phyloP scores from a whole-genome alignment of 73 alveolate genomes.

The Breviolum minutum region DNA sequence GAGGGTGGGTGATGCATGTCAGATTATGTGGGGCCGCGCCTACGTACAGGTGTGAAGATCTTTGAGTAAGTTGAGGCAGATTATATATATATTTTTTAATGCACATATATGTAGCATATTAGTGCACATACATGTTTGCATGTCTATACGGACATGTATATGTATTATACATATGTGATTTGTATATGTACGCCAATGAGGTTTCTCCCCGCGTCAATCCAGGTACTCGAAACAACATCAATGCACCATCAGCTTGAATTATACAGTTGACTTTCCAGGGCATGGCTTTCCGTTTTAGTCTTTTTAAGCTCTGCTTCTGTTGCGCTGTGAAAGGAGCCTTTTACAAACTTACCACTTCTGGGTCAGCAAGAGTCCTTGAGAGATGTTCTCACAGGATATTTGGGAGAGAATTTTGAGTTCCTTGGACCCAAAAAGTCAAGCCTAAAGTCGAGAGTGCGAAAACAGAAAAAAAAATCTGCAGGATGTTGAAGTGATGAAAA shows the following conservation, averaged over 20 bases:
- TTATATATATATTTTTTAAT: no score
- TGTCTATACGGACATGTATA: no score
- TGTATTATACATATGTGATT: neutral
- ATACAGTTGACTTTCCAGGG: no score
- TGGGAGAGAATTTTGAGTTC: conserved; percentile 48
- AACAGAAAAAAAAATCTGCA: no score
- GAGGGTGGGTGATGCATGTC: neutral
- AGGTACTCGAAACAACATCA: neutral
- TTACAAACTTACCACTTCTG: conserved; percentile 17
- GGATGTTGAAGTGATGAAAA: no score
- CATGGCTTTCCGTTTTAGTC: no score
- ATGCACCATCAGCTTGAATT: neutral
- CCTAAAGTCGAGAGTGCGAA: no score
- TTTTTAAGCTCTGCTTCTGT: neutral
- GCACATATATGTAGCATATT: no score
- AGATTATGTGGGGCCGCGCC: neutral
- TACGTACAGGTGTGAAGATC: no score
- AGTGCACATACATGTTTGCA: no score
- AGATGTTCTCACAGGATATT: conserved; percentile 40
- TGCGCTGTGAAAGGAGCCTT: conserved; percentile 39
- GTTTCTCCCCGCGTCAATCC: neutral
- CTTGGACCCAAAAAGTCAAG: neutral
- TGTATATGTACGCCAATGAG: neutral
- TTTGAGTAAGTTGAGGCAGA: no score
- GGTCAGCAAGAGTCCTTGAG: conserved; percentile 42